Base-by-base conservation (phyloP, 2,329 filamentous ascomycete genomes). In the Paecilomyces formosus region DNA sequence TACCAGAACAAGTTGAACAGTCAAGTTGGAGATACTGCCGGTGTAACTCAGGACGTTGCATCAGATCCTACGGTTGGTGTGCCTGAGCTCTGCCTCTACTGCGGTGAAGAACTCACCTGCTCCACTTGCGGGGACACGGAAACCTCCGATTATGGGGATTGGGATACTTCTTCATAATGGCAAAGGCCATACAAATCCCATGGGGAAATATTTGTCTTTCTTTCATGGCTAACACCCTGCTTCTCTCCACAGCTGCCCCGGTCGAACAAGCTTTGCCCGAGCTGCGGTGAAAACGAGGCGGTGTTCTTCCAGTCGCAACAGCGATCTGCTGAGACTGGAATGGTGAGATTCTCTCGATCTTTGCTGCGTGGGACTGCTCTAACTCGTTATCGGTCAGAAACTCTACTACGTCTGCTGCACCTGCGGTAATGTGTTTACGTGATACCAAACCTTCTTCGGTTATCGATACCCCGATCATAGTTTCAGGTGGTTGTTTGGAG, bases 221-320 rank as follows among this genome's bases (percentile, higher is more conserved):
- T 45, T 31, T 63, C 58, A 63, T 71, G 68, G 70, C 72, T 75
- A 70, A 74, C 68, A 57, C 58, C 49, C 54, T 65, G 49, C 63
- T 53, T 56, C 55, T 57, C 49, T 56, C 55, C 57, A 57, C 85
- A 97, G 92, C 89, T 97, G 74, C 94, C 94, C 64, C 88, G 92
- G 69, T 88, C 91, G 68, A 90, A 91, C 73, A 91, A 89, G 77
- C 83, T 83, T 61, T 99, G 94, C 78, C 91, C 92, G 56, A 83
- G 81, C 66, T 99, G 95, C 81, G 83, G 84, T 65, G 89, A 94
- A 74, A 85, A 86, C 66, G 92, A 97, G 78, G 92, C 92, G 53
- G 95, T 99, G 60, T 99, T 96, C 79, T 99, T 99, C 81, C 94
- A 99, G 79, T 97, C 92, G 62, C 94, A 99, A 74, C 92, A 97